A percentile compares a stretch with the other conserved stretches of the same genome.
Evolutionary conservation across 805 yeast genomes (phyloP).

Genomic region (Ogataea wickerhamii): DNA sequence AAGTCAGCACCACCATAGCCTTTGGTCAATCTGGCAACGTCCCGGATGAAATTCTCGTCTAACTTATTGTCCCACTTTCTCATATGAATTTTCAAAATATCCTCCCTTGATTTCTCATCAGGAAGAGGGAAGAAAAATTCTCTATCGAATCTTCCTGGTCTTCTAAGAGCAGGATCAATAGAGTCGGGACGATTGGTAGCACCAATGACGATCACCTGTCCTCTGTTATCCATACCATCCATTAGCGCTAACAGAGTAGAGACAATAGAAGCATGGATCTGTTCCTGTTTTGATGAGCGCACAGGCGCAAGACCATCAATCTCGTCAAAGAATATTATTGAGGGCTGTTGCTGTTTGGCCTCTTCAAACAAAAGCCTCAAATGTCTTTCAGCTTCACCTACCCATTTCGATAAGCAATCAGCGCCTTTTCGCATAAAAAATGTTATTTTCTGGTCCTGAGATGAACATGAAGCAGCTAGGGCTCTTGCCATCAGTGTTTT

Average conservation of each 20-base stretch:
- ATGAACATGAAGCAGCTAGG: slow-evolving; percentile 89
- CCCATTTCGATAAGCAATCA: slow-evolving; percentile 96
- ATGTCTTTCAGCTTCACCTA: slow-evolving; percentile 98
- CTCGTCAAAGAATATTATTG: slow-evolving; percentile 95
- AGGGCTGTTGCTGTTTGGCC: slow-evolving; percentile 93
- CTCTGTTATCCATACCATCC: slow-evolving; percentile 99
- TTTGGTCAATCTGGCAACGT: slow-evolving; percentile 76
- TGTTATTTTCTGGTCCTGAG: slow-evolving; percentile 80
- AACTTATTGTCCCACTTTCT: slow-evolving; percentile 82
- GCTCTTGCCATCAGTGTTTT: slow-evolving; percentile 98
- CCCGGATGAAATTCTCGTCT: slow-evolving; percentile 50
- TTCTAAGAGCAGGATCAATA: slow-evolving; percentile 93
- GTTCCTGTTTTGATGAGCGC: slow-evolving; percentile 95
- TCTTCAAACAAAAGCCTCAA: slow-evolving; percentile 87
- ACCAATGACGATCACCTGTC: slow-evolving; percentile 96
- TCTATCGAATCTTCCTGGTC: slow-evolving; percentile 97
- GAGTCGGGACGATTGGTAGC: slow-evolving; percentile 98
- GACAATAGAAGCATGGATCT: slow-evolving; percentile 95
- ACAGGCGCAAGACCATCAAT: slow-evolving; percentile 98
- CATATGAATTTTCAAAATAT: slow-evolving; percentile 82
- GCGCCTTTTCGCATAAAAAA: slow-evolving; percentile 99
- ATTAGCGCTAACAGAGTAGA: slow-evolving; percentile 90
- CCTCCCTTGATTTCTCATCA: slow-evolving; percentile 69
- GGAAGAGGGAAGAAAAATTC: slow-evolving; percentile 97
- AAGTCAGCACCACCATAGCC: slow-evolving; percentile 99